phyloP scores from a whole-genome alignment of 768 basidiomycete species.

The Hebeloma cylindrosporum region DNA sequence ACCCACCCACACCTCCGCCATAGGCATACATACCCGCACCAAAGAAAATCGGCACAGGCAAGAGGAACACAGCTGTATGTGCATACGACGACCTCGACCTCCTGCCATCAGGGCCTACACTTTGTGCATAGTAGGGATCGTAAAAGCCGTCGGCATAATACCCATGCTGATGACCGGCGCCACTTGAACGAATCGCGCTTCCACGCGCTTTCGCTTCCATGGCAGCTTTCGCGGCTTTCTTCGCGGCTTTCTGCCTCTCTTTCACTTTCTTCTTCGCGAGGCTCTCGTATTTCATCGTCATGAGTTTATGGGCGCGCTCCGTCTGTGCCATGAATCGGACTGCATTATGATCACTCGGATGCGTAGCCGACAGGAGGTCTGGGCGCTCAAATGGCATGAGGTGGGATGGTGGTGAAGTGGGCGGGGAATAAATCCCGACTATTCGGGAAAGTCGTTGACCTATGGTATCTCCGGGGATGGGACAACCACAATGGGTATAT shows the following conservation, averaged over 20 bases:
- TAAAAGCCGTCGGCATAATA: too few relatives aligned
- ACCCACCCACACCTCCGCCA: conserved; percentile 1
- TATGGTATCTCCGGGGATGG: conserved; percentile 44
- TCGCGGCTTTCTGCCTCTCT: conserved; percentile 4
- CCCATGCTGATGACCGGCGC: background rate
- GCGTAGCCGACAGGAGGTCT: conserved; percentile 48
- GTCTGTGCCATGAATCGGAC: conserved; percentile 35
- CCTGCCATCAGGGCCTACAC: too few relatives aligned
- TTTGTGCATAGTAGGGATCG: too few relatives aligned
- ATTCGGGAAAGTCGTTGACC: conserved; percentile 41
- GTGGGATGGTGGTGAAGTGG: conserved; percentile 24
- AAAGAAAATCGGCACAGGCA: conserved; percentile 38
- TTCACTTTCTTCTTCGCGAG: conserved; percentile 14
- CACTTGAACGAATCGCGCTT: background rate
- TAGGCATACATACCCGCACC: background rate
- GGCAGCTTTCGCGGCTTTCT: conserved; percentile 19
- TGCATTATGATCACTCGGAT: conserved; percentile 56
- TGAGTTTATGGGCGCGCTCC: conserved; percentile 12
- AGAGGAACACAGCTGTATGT: conserved; percentile 36
- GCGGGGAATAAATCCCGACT: conserved; percentile 12
- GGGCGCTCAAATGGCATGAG: conserved; percentile 32
- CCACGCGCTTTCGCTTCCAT: background rate
- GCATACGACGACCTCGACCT: background rate
- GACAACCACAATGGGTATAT: conserved; percentile 64
- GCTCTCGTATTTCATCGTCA: conserved; percentile 11